These are phyloP conservation scores for Crepidotus variabilis DNA, from an alignment of 768 basidiomycete genomes.

Conservation along the genomic window DNA sequence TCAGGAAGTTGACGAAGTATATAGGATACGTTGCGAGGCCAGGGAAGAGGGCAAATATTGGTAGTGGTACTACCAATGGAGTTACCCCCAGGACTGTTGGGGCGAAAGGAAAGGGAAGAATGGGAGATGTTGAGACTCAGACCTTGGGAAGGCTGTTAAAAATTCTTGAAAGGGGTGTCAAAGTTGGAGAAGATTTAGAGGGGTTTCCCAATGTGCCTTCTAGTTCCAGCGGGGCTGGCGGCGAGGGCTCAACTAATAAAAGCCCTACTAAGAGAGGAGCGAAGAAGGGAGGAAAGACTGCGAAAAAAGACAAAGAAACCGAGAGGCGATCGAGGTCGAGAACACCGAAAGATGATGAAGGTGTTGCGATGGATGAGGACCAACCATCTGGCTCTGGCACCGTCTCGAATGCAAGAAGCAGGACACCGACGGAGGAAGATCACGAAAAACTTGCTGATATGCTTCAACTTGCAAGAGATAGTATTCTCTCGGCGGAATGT, in stretches of 20 bases:
- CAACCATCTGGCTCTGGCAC: constrained; percentile 11
- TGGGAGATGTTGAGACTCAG: constrained; percentile 66
- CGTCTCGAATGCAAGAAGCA: constrained; percentile 4
- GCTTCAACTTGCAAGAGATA: constrained; percentile 65
- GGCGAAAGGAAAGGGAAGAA: constrained; percentile 40
- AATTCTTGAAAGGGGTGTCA: constrained; percentile 75
- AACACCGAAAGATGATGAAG: constrained; percentile 31
- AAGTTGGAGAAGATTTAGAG: constrained; percentile 69
- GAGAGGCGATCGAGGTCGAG: constrained; percentile 41
- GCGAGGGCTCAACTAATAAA: constrained; percentile 18
- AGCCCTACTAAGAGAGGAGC: constrained; percentile 51
- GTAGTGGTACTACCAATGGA: constrained; percentile 22
- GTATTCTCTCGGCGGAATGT: constrained; percentile 81
- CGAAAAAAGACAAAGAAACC: constrained; percentile 26
- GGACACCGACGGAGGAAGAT: constrained; percentile 38
- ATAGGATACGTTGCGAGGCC: constrained; percentile 67
- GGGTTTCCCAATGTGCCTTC: constrained; percentile 46
- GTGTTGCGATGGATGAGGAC: constrained; percentile 15
- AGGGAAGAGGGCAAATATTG: constrained; percentile 55
- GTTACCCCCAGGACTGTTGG: constrained; percentile 23
- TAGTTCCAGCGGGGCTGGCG: constrained; percentile 15
- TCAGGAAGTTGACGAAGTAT: constrained; percentile 68
- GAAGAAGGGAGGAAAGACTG: constrained; percentile 31
- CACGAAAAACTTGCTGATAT: constrained; percentile 46
- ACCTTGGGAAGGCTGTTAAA: constrained; percentile 66